phyloP scores from a whole-genome alignment of 225 moss, liverwort and hornwort species.

The Thuidium tamariscinum region DNA sequence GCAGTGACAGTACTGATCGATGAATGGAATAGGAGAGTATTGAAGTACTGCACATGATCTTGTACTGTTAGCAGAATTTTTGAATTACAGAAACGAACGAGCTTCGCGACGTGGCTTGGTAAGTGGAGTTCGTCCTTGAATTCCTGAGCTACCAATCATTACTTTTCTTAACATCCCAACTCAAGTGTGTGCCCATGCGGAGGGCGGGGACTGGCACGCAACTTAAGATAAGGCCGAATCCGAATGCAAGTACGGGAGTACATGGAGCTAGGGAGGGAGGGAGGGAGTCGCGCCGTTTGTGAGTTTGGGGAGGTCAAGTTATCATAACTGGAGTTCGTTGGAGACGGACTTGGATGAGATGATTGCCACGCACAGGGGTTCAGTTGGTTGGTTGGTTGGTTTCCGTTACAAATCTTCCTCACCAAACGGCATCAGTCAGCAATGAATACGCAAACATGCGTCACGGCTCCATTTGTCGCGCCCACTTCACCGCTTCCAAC shows the following conservation, averaged over 20 bases:
- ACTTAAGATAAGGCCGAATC: not conserved
- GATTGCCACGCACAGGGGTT: not conserved
- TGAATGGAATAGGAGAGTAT: not conserved
- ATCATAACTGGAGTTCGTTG: not conserved
- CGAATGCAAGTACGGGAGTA: not conserved
- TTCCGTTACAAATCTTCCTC: not conserved
- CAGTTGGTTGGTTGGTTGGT: not conserved
- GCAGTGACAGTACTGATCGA: not conserved
- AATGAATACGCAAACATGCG: not conserved
- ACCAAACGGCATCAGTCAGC: not conserved
- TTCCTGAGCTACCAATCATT: not conserved
- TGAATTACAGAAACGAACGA: not conserved
- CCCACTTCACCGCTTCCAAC: not conserved
- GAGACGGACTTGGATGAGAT: not conserved
- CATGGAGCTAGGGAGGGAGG: not conserved
- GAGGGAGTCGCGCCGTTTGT: not conserved
- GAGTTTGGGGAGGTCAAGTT: not conserved
- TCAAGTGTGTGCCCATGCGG: not conserved
- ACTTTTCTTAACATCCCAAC: not conserved
- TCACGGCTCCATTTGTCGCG: not conserved
- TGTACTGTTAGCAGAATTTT: no score
- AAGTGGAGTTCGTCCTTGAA: not conserved
- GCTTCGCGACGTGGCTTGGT: not conserved
- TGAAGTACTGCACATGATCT: not conserved
- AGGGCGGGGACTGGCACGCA: not conserved